Evolutionary conservation across 2,329 filamentous ascomycete species (phyloP).

Genomic region (Colletotrichum theobromicola): DNA sequence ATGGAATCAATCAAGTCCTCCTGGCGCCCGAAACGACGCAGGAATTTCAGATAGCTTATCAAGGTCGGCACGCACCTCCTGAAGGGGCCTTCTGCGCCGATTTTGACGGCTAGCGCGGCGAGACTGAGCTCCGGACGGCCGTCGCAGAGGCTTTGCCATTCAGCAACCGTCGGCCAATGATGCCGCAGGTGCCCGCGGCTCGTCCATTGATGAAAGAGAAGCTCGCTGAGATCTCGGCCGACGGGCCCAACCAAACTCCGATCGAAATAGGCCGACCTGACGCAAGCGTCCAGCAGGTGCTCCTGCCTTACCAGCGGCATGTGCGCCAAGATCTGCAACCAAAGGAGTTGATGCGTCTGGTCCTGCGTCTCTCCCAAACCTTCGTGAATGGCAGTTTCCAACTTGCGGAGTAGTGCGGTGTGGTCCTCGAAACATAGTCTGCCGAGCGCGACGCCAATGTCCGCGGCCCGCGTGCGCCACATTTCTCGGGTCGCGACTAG

Average conservation of each 20-base stretch:
- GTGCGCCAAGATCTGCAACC: conserved; percentile 24
- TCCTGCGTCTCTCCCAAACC: neutral
- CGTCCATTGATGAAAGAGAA: conserved; percentile 25
- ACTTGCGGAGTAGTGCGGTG: neutral
- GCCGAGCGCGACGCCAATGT: conserved; percentile 11
- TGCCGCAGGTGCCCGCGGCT: conserved; percentile 19
- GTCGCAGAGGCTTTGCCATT: neutral
- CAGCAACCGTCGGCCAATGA: neutral
- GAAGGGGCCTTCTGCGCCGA: neutral
- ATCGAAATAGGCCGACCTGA: conserved; percentile 14
- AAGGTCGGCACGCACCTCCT: neutral
- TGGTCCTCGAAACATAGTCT: neutral
- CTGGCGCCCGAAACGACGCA: conserved; percentile 19
- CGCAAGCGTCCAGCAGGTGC: conserved; percentile 22
- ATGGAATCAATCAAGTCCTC: conserved; percentile 22
- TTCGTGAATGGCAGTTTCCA: neutral
- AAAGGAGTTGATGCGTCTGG: conserved; percentile 14
- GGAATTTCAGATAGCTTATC: conserved; percentile 16
- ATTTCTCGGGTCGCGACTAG: neutral
- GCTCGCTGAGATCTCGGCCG: conserved; percentile 21
- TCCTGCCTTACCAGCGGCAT: conserved; percentile 17
- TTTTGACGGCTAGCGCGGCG: neutral
- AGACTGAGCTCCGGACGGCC: neutral
- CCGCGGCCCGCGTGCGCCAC: conserved; percentile 6
- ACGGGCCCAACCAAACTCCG: neutral